A percentile compares a stretch with the other conserved stretches of the same genome.
phyloP scores from a whole-genome alignment of 257 asterid species.

The Rubia yunnanensis region DNA sequence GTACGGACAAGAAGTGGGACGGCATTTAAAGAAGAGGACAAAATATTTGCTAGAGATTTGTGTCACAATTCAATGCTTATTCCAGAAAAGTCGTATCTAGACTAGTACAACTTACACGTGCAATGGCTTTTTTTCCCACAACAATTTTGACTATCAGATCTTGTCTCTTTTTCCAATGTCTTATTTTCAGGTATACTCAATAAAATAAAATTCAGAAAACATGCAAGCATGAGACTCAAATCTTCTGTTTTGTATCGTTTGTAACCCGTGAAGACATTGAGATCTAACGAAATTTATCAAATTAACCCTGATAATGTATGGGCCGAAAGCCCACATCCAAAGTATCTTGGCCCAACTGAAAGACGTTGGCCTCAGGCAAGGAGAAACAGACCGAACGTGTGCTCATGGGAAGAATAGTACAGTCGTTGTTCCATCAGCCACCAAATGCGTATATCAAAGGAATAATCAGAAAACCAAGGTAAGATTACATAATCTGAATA shows the following conservation, averaged over 20 bases:
- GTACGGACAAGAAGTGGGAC: conserved; percentile 14
- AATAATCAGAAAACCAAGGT: no score
- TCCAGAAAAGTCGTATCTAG: background rate
- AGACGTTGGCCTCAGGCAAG: no score
- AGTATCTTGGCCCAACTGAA: no score
- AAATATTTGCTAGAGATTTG: conserved; percentile 37
- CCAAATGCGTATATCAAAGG: no score
- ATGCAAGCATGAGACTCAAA: background rate
- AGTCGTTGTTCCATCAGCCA: no score
- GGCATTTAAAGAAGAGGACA: conserved; percentile 14
- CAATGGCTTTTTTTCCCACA: conserved; percentile 21
- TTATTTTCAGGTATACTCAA: background rate
- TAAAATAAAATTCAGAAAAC: no score
- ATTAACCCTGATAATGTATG: no score
- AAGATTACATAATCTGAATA: no score
- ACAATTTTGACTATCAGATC: background rate
- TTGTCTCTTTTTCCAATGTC: background rate
- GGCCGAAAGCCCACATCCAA: no score
- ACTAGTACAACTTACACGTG: conserved; percentile 59
- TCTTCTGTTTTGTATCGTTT: background rate
- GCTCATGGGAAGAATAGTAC: no score
- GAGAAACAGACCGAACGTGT: no score
- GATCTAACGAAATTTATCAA: no score
- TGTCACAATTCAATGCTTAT: conserved; percentile 23
- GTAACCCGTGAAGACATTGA: background rate